Conservation (phyloP, 2,329 filamentous ascomycete species). For the Eutypella sp. region DNA sequence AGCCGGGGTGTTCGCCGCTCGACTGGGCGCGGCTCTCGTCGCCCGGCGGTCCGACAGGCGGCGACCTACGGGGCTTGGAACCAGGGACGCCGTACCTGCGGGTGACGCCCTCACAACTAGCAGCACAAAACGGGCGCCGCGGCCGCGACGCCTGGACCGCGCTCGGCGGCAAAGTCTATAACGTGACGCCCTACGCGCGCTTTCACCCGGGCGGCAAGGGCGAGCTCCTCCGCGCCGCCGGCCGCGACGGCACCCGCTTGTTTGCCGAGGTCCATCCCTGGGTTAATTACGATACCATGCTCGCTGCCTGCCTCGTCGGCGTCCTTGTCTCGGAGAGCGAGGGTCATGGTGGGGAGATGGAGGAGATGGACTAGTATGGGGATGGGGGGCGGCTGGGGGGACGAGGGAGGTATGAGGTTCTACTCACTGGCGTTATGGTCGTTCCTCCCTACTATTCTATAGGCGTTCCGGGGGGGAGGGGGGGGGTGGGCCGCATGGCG, state of each 20-base stretch:
- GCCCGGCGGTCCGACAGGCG: constrained; percentile 49
- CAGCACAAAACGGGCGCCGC: constrained; percentile 72
- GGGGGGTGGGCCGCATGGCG: too few relatives aligned
- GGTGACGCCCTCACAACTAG: constrained; percentile 78
- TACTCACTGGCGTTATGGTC: too few relatives aligned
- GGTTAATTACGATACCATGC: constrained; percentile 70
- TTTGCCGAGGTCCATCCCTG: constrained; percentile 66
- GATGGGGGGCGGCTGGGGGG: constrained; percentile 7
- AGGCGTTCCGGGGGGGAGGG: too few relatives aligned
- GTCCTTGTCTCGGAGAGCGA: constrained; percentile 55
- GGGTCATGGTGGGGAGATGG: constrained; percentile 35
- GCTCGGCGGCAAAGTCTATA: constrained; percentile 88
- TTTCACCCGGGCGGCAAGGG: constrained; percentile 86
- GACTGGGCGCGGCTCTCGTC: constrained; percentile 91
- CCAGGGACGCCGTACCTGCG: constrained; percentile 53
- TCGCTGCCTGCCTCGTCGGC: constrained; percentile 58
- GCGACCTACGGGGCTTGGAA: constrained; percentile 64
- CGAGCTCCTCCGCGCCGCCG: constrained; percentile 63
- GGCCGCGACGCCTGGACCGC: constrained; percentile 87
- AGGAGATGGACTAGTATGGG: constrained; percentile 51
- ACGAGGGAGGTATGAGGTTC: too few relatives aligned
- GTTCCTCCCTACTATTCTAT: too few relatives aligned
- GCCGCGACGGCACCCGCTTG: constrained; percentile 55
- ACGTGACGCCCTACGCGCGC: constrained; percentile 80
- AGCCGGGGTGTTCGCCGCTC: constrained; percentile 88